Percentiles rank a stretch among this genome's conserved stretches.
Evolutionary conservation across 140 eudicot species (phyloP).

Genomic region (Flaveria floridana): DNA sequence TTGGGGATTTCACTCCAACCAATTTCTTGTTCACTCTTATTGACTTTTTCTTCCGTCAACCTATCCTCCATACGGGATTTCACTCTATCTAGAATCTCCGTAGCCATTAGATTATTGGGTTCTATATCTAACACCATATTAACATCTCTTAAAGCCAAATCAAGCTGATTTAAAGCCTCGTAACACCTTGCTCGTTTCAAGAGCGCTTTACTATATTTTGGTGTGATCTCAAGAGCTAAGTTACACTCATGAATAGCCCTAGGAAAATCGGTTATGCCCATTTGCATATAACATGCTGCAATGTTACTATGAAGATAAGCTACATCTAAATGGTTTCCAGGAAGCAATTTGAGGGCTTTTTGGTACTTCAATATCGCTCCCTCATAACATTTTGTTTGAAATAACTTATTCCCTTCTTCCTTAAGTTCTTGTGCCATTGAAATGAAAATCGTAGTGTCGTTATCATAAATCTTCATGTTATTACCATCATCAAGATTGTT

Average conservation of each 20-base stretch:
- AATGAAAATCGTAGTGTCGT: conserved; percentile 65
- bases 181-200: conserved; percentile 93
- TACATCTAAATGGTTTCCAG: conserved; percentile 69
- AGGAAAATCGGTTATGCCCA: conserved; percentile 77
- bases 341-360: conserved; percentile 79
- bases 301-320: conserved; percentile 72
- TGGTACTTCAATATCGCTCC: conserved; percentile 77
- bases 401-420: conserved; percentile 80
- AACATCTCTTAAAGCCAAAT: conserved; percentile 74
- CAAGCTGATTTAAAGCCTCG: conserved; percentile 67
- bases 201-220: conserved; percentile 79
- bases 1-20: conserved; percentile 37
- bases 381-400: conserved; percentile 67
- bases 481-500: conserved; percentile 28
- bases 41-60: conserved; percentile 19
- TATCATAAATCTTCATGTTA: conserved; percentile 47
- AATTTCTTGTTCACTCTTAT: conserved; percentile 22
- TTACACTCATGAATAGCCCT: conserved; percentile 89
- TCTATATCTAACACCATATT: conserved; percentile 55
- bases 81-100: conserved; percentile 71
- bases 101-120: conserved; percentile 82
- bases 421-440: conserved; percentile 68
- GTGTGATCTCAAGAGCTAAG: conserved; percentile 90
- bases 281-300: conserved; percentile 93
- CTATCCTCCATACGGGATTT: conserved; percentile 42